These are phyloP conservation scores for Sclerotinia spermophila DNA, from an alignment of 2,329 filamentous ascomycete species.

Conservation along the genomic window DNA sequence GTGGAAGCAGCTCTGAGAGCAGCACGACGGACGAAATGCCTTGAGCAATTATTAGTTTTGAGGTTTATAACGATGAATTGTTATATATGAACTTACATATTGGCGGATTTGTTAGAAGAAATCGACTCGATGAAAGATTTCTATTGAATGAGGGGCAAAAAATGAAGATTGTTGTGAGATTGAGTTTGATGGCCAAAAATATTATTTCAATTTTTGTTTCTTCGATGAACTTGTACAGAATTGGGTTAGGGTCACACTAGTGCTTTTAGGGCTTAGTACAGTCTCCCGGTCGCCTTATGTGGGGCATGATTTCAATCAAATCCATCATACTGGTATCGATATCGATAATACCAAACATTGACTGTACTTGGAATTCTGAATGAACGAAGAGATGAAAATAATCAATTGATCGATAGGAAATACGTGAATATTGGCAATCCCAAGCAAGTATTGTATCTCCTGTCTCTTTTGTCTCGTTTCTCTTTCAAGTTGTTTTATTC, in stretches of 20 bases:
- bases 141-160: background rate
- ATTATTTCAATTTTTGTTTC: conserved; percentile 12
- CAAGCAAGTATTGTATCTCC: too few species aligned
- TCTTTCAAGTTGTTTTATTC: background rate
- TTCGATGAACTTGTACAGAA: conserved; percentile 1
- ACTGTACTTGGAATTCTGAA: too few species aligned
- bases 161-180: background rate
- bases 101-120: background rate
- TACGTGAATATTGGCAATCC: too few species aligned
- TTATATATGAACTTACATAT: background rate
- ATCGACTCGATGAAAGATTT: conserved; percentile 2
- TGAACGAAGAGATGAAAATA: background rate
- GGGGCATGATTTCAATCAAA: background rate
- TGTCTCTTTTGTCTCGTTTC: background rate
- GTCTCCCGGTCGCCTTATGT: too few species aligned
- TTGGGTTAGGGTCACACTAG: conserved; percentile 1
- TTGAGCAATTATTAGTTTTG: conserved; percentile 22
- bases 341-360: background rate
- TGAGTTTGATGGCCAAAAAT: background rate
- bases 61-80: background rate
- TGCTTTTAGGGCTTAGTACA: background rate
- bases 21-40: conserved; percentile 49
- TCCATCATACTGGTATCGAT: background rate
- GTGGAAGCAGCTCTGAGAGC: conserved; percentile 51
- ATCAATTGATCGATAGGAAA: background rate